Conservation (phyloP, 345 rosid species). For the Eucalyptus erythrocorys region DNA sequence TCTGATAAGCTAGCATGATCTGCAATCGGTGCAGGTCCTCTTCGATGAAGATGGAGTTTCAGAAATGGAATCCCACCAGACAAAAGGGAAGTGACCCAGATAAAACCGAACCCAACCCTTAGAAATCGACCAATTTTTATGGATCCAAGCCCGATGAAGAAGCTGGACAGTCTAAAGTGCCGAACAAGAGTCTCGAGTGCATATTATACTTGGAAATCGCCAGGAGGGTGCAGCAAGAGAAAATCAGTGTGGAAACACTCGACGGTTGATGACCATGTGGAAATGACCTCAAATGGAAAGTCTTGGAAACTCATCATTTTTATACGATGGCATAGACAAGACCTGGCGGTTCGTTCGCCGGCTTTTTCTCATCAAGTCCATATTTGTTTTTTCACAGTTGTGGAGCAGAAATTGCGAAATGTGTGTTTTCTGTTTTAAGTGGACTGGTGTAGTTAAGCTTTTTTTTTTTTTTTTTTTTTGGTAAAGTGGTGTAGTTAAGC, state of each 20-base stretch:
- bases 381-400: accelerated
- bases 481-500: no score
- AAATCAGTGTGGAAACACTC: constrained; percentile 36
- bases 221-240: constrained; percentile 82
- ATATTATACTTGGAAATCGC: constrained; percentile 66
- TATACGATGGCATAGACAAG: background rate
- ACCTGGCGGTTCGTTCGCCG: no score
- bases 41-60: constrained; percentile 65
- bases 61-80: constrained; percentile 49
- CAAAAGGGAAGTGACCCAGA: constrained; percentile 42
- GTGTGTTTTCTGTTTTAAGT: no score
- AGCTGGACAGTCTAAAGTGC: constrained; percentile 18
- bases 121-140: constrained; percentile 51
- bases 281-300: background rate
- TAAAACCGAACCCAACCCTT: constrained; percentile 69
- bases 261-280: constrained; percentile 16
- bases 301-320: constrained; percentile 23
- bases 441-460: no score
- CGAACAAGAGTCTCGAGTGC: constrained; percentile 19
- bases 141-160: constrained; percentile 44
- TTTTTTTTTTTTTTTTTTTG: no score
- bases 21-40: constrained; percentile 32
- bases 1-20: background rate
- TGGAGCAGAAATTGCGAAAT: no score
- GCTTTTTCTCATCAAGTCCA: no score